Conservation (phyloP, 2,329 filamentous ascomycete species). For the Paradendryphiella salina region DNA sequence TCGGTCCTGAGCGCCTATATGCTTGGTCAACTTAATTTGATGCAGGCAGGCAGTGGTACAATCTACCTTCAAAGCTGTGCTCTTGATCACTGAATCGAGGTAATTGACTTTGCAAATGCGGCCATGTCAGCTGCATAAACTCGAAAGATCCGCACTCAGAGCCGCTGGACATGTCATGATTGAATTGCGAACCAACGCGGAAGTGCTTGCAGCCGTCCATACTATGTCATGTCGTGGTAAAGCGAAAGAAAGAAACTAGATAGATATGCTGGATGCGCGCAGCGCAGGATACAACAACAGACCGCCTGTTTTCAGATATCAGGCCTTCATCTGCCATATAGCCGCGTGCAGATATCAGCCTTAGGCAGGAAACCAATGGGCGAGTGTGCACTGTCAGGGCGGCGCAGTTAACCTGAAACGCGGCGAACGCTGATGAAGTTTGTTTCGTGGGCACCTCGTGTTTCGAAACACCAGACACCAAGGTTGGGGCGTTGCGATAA, state of each 20-base stretch:
- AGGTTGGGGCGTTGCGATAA: constrained; percentile 9
- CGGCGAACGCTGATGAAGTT: constrained; percentile 8
- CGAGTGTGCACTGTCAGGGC: constrained; percentile 13
- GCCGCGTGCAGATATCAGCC: background rate
- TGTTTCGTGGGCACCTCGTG: constrained; percentile 20
- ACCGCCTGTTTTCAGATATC: background rate
- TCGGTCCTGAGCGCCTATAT: constrained; percentile 16
- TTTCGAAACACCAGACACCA: constrained; percentile 24
- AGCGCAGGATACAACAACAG: background rate
- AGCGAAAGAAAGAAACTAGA: background rate
- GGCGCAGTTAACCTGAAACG: constrained; percentile 37
- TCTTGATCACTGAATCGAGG: background rate
- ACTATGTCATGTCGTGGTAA: constrained; percentile 1
- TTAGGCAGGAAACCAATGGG: background rate
- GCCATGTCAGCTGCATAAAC: background rate
- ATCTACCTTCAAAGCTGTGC: background rate
- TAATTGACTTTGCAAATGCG: background rate
- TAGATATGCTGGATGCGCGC: background rate
- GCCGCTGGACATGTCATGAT: background rate
- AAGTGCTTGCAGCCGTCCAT: constrained; percentile 13
- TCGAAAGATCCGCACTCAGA: background rate
- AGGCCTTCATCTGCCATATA: constrained; percentile 1
- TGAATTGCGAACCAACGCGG: constrained; percentile 20
- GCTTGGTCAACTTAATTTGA: background rate
- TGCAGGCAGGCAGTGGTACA: too few species aligned